Evolutionary conservation across 345 rosid genomes (phyloP).

Genomic region (Euphorbia tirucalli): DNA sequence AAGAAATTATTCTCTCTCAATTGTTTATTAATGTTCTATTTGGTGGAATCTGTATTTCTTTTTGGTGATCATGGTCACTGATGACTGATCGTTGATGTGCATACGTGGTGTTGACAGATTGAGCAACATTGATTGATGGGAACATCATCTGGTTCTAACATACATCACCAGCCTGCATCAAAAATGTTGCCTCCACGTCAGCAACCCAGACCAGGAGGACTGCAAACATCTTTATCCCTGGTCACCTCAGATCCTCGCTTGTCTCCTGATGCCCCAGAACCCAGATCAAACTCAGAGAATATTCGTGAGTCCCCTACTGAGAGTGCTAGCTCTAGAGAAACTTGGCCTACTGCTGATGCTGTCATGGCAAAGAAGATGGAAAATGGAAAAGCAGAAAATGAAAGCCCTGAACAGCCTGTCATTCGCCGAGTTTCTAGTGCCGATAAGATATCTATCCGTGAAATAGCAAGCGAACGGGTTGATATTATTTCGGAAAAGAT

Average conservation of each 20-base stretch:
- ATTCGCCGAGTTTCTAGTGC: constrained; percentile 57
- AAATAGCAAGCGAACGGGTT: constrained; percentile 85
- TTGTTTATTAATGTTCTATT: neutral
- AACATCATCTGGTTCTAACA: constrained; percentile 85
- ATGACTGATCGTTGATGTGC: neutral
- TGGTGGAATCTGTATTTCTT: neutral
- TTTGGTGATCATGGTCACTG: neutral
- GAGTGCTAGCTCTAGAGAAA: constrained; percentile 94
- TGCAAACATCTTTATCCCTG: constrained; percentile 63
- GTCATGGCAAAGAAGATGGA: constrained; percentile 59
- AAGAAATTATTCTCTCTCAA: too few species aligned
- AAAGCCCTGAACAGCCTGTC: constrained; percentile 64
- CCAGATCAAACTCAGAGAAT: constrained; percentile 65
- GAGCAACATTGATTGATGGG: constrained; percentile 50
- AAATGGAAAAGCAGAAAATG: constrained; percentile 63
- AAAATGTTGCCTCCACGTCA: constrained; percentile 91
- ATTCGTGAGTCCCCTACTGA: constrained; percentile 90
- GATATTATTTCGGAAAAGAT: constrained; percentile 76
- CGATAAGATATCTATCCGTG: constrained; percentile 74
- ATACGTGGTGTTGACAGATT: neutral
- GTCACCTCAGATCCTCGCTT: constrained; percentile 65
- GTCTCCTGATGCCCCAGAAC: constrained; percentile 58
- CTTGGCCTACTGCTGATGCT: constrained; percentile 81
- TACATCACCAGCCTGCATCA: constrained; percentile 54
- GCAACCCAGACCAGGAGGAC: constrained; percentile 57